Conservation (phyloP, 2,329 filamentous ascomycete genomes). For the Rhinocladiella mackenziei region DNA sequence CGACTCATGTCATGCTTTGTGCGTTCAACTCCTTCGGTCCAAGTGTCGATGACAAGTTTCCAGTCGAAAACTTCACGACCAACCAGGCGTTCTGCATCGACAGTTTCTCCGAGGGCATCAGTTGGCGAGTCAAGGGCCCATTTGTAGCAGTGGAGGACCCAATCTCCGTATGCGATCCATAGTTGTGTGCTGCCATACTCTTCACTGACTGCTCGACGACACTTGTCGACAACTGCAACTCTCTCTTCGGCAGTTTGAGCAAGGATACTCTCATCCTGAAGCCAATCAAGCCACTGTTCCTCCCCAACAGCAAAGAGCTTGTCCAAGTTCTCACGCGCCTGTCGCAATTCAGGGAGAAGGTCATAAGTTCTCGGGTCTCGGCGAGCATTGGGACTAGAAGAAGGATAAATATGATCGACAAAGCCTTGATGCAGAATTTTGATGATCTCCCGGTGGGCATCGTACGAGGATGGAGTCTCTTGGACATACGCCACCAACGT, state of each 20-base stretch:
- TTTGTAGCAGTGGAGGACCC: constrained; percentile 55
- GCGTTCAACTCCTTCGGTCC: constrained; percentile 53
- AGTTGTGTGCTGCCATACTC: constrained; percentile 59
- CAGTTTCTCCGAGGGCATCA: constrained; percentile 35
- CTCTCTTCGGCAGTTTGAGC: constrained; percentile 55
- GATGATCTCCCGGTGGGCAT: constrained; percentile 46
- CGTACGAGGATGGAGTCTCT: constrained; percentile 46
- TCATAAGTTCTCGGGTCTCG: constrained; percentile 46
- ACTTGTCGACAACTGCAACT: constrained; percentile 57
- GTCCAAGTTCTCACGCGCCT: constrained; percentile 56
- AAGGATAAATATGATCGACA: constrained; percentile 45
- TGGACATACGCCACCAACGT: constrained; percentile 43
- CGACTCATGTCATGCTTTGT: constrained; percentile 60
- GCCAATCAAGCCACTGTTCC: constrained; percentile 60
- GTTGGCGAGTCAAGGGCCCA: constrained; percentile 43
- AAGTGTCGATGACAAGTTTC: constrained; percentile 53
- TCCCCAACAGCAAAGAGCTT: constrained; percentile 61
- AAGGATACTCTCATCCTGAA: constrained; percentile 58
- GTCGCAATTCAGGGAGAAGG: constrained; percentile 44
- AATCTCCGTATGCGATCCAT: constrained; percentile 61
- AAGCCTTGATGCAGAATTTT: constrained; percentile 46
- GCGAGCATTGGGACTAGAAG: constrained; percentile 42
- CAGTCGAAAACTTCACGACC: constrained; percentile 58
- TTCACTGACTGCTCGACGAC: constrained; percentile 56
- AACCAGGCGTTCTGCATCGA: constrained; percentile 54